Evolutionary conservation across 306 rosid species (phyloP).

Genomic region (Mucuna pruriens): DNA sequence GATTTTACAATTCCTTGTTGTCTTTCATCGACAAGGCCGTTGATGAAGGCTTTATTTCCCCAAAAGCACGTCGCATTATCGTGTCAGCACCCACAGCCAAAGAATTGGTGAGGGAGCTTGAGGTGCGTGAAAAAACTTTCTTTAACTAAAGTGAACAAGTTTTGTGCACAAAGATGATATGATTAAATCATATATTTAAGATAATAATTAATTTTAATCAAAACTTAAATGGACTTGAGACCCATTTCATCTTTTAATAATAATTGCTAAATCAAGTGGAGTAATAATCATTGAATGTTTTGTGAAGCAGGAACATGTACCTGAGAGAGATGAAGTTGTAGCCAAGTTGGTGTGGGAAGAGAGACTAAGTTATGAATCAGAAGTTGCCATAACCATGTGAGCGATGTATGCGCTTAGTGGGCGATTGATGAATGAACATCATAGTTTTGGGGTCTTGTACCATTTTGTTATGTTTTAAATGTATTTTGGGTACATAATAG

Average conservation of each 20-base stretch:
- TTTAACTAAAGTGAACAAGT: too few species aligned
- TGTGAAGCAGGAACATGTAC: slow-evolving; percentile 82
- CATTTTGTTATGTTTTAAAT: slow-evolving; percentile 15
- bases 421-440: slow-evolving; percentile 16
- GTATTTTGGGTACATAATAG: slow-evolving; percentile 59
- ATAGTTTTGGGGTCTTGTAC: slow-evolving; percentile 43
- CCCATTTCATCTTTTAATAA: too few species aligned
- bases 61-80: slow-evolving; percentile 95
- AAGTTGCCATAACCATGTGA: slow-evolving; percentile 86
- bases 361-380: slow-evolving; percentile 71
- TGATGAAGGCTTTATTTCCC: slow-evolving; percentile 97
- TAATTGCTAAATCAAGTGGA: slow-evolving; percentile 48
- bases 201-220: too few species aligned
- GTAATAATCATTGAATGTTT: background rate
- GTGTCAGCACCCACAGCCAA: slow-evolving; percentile 97
- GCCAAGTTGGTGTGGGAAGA: slow-evolving; percentile 98
- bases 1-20: slow-evolving; percentile 90
- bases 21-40: slow-evolving; percentile 93
- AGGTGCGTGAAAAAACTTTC: slow-evolving; percentile 53
- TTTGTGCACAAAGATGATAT: background rate
- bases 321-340: slow-evolving; percentile 81
- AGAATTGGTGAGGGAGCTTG: slow-evolving; percentile 79
- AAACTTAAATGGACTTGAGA: too few species aligned
- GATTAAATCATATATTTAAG: background rate
- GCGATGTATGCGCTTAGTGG: background rate